phyloP scores from a whole-genome alignment of 2,329 filamentous ascomycete genomes.

The Coniochaeta sp. region DNA sequence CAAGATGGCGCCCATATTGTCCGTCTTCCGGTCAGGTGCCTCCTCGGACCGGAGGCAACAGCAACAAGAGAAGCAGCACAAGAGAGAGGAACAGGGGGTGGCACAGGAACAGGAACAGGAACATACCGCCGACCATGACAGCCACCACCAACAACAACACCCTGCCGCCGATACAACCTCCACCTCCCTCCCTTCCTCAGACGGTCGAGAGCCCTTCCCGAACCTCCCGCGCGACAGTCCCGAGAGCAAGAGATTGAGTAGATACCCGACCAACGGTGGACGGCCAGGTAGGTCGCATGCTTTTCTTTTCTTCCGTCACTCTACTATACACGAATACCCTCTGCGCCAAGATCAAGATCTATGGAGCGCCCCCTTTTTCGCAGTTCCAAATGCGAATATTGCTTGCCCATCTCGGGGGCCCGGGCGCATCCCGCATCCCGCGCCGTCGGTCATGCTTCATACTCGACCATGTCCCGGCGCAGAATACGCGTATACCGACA shows the following conservation, averaged over 20 bases:
- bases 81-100: not conserved
- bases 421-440: too few relatives aligned
- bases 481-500: not conserved
- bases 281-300: not conserved
- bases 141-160: too few relatives aligned
- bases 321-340: not conserved
- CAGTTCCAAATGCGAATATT: too few relatives aligned
- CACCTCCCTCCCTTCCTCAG: not conserved
- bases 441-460: too few relatives aligned
- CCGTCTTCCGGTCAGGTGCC: not conserved
- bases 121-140: not conserved
- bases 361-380: too few relatives aligned
- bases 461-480: too few relatives aligned
- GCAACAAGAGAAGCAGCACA: not conserved
- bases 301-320: not conserved
- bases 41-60: not conserved
- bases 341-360: too few relatives aligned
- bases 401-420: too few relatives aligned
- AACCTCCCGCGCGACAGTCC: not conserved
- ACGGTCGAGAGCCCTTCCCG: not conserved
- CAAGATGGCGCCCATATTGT: conserved; percentile 2
- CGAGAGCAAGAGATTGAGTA: not conserved
- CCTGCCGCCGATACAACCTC: not conserved
- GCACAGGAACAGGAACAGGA: not conserved
- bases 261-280: not conserved